Base-by-base conservation (phyloP, 805 yeast species). In the Ogataea wickerhamii region DNA sequence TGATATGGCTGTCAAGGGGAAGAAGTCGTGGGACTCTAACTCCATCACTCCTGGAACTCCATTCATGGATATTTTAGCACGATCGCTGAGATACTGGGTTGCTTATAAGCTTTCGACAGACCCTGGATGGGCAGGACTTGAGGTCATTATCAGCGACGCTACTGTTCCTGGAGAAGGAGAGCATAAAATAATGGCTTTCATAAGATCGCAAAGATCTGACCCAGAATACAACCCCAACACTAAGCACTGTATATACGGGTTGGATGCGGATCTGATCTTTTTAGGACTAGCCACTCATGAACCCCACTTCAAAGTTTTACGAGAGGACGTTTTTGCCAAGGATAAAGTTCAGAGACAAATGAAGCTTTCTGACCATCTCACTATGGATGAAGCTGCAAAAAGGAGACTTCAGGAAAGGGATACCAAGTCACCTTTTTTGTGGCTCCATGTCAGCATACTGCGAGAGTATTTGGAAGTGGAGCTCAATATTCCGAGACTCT, bases 161-260 rank as follows among this genome's bases (percentile, higher is more conserved):
- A 81, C 95, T 0, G 98, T 91, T 11, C 98, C 99, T 1, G 99
- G 99, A 45, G 99, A 93, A 71, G 99, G 99, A 58, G 99, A 93
- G 63, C 99, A 93, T 67, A 93, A 93, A 61, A 82, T 93, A 52
- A 93, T 93, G 98, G 88, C 84, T 53, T 93, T 89, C 58, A 84
- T 93, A 40, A 77, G 99, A 55, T 76, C 86, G 28, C 98, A 89
- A 59, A 73, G 98, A 50, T 75, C 83, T 28, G 93, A 85, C 51
- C 86, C 94, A 0, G 79, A 80, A 55, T 86, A 91, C 61, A 76
- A 87, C 55, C 96, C 98, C 37, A 91, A 93, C 59, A 89, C 96
- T 1, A 73, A 80, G n/a, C 99, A 93, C 62, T 87, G 95, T 61
- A 89, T 93, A 41, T 94, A 93, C 61, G 99, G 99, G 21, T 70